These are phyloP conservation scores for Arachis monticola DNA, from an alignment of 331 rosid species.

Conservation along the genomic window DNA sequence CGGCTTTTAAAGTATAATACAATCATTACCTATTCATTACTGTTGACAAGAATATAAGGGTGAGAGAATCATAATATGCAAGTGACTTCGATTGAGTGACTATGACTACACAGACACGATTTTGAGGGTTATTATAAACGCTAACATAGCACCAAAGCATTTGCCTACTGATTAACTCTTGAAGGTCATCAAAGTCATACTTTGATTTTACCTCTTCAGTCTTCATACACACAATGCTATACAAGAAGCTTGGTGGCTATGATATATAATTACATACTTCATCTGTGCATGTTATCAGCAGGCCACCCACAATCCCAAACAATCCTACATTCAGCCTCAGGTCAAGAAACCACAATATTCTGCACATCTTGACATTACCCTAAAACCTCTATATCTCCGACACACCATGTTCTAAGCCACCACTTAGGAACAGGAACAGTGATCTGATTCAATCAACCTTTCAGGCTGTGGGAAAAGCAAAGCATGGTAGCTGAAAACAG, in stretches of 20 bases:
- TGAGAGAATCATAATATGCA: not conserved
- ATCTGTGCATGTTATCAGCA: conserved; percentile 21
- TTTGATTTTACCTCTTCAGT: conserved; percentile 25
- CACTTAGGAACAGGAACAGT: conserved; percentile 30
- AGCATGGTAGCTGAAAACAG: conserved; percentile 8
- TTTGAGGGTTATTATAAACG: not conserved
- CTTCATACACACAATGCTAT: conserved; percentile 39
- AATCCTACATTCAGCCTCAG: conserved; percentile 29
- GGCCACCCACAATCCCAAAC: conserved; percentile 26
- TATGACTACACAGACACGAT: not conserved
- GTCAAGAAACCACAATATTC: conserved; percentile 36
- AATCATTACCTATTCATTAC: conserved; percentile 16
- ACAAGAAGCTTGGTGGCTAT: conserved; percentile 37
- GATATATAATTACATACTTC: conserved; percentile 35
- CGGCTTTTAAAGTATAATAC: conserved; percentile 25
- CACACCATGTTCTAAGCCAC: conserved; percentile 27
- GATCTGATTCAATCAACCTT: not conserved
- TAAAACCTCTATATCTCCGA: conserved; percentile 35
- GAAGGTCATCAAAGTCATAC: conserved; percentile 9
- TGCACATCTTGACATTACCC: conserved; percentile 6
- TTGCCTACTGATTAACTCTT: conserved; percentile 23
- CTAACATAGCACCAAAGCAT: not conserved
- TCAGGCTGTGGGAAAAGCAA: not conserved
- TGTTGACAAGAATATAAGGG: conserved; percentile 15
- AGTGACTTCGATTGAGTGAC: conserved; percentile 18